Percentiles rank a stretch among this genome's conserved stretches.
phyloP scores from a whole-genome alignment of 2,329 filamentous ascomycete species.

The Curvularia sp. region DNA sequence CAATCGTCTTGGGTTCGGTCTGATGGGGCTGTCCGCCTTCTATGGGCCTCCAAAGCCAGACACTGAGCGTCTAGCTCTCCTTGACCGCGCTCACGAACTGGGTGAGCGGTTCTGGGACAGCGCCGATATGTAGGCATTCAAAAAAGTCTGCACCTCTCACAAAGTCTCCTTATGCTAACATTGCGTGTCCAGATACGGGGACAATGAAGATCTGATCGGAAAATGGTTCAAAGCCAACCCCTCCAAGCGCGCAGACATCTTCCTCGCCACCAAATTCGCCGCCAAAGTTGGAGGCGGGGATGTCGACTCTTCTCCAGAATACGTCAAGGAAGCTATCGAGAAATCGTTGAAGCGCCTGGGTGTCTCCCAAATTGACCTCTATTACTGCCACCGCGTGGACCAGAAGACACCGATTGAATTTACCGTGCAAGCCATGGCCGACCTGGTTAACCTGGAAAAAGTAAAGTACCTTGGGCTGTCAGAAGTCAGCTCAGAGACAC shows the following conservation, averaged over 20 bases:
- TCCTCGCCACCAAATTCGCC: constrained; percentile 52
- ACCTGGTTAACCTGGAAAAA: constrained; percentile 65
- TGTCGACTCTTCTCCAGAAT: constrained; percentile 54
- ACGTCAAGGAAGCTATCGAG: constrained; percentile 50
- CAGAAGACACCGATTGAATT: constrained; percentile 55
- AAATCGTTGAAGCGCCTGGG: constrained; percentile 53
- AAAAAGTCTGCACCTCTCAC: neutral
- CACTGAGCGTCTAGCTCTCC: constrained; percentile 59
- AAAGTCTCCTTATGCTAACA: constrained; percentile 2
- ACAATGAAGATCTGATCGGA: constrained; percentile 47
- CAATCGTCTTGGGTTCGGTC: constrained; percentile 60
- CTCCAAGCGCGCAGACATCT: constrained; percentile 56
- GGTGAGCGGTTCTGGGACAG: constrained; percentile 54
- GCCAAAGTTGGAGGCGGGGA: constrained; percentile 51
- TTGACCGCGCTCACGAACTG: constrained; percentile 60
- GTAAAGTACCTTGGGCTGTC: constrained; percentile 58
- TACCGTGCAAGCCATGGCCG: constrained; percentile 59
- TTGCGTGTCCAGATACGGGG: constrained; percentile 29
- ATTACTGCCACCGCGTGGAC: constrained; percentile 56
- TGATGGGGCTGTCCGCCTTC: constrained; percentile 60
- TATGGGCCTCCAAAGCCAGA: constrained; percentile 60
- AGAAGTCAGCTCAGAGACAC: constrained; percentile 54
- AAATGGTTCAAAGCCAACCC: constrained; percentile 51
- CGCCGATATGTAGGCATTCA: constrained; percentile 34
- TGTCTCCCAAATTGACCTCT: constrained; percentile 55